These are phyloP conservation scores for Fragilaria crotonensis DNA, from an alignment of 108 stramenopile genomes.

Conservation along the genomic window DNA sequence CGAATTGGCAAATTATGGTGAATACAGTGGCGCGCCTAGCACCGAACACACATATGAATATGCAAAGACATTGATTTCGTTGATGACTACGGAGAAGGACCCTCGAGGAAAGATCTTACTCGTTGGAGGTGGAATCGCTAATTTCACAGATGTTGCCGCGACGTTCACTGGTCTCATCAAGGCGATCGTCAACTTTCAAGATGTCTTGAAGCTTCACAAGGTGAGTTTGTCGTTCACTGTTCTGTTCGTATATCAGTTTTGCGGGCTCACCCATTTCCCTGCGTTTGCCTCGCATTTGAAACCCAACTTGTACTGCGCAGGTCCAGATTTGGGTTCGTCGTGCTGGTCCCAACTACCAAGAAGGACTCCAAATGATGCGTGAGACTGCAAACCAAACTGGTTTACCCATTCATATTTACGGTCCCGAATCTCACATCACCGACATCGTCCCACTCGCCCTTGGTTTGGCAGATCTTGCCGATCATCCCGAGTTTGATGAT, in stretches of 20 bases:
- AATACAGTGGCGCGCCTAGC: conserved; percentile 86
- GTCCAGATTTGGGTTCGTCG: conserved; percentile 82
- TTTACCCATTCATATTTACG: conserved; percentile 77
- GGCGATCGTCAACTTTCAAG: conserved; percentile 59
- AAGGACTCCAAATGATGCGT: conserved; percentile 80
- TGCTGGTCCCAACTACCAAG: conserved; percentile 89
- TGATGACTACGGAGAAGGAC: conserved; percentile 74
- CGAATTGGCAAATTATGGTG: conserved; percentile 91
- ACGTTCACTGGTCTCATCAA: conserved; percentile 89
- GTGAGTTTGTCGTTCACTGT: conserved; percentile 9
- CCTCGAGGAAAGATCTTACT: conserved; percentile 72
- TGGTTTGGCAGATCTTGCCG: conserved; percentile 39
- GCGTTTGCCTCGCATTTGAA: neutral
- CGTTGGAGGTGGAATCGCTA: conserved; percentile 90
- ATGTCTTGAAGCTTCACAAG: conserved; percentile 57
- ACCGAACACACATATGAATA: conserved; percentile 88
- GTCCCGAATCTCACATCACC: conserved; percentile 86
- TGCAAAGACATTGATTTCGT: conserved; percentile 75
- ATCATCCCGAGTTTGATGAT: conserved; percentile 74
- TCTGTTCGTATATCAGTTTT: no score
- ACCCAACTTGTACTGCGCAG: neutral
- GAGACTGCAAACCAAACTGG: conserved; percentile 47
- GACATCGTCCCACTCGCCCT: conserved; percentile 79
- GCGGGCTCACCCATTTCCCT: no score
- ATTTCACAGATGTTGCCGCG: conserved; percentile 92